Conservation (phyloP, 257 asterid species). For the Mentha longifolia region DNA sequence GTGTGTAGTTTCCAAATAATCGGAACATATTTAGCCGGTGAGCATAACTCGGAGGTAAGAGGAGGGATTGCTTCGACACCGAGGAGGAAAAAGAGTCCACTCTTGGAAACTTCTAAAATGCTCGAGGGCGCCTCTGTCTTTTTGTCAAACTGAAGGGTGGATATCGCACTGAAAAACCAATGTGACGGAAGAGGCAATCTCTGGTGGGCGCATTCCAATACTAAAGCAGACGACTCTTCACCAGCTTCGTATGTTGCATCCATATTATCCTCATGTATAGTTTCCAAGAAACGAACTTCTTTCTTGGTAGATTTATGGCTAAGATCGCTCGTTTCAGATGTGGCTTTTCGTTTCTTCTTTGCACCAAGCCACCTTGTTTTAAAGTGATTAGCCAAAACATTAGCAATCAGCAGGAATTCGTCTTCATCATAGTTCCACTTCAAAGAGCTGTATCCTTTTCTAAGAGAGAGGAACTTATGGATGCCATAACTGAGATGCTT, state of each 20-base stretch:
- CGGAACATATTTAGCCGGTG: conserved; percentile 56
- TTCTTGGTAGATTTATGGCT: conserved; percentile 42
- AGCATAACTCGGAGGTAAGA: conserved; percentile 37
- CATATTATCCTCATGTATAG: conserved; percentile 66
- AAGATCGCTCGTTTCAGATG: conserved; percentile 32
- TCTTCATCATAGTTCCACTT: conserved; percentile 69
- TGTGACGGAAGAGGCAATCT: conserved; percentile 85
- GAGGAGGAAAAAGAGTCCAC: conserved; percentile 85
- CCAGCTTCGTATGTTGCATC: conserved; percentile 36
- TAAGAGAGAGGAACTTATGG: conserved; percentile 45
- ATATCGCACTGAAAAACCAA: conserved; percentile 94
- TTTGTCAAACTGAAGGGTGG: conserved; percentile 46
- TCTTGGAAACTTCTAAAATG: conserved; percentile 61
- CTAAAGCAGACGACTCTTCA: conserved; percentile 52
- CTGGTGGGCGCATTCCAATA: conserved; percentile 82
- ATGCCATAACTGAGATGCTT: conserved; percentile 62
- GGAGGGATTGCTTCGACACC: conserved; percentile 70
- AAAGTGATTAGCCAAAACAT: conserved; percentile 71
- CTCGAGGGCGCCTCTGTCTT: conserved; percentile 40
- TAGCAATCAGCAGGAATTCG: conserved; percentile 59
- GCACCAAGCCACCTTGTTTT: conserved; percentile 72
- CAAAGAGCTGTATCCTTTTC: conserved; percentile 45
- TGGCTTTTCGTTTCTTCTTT: conserved; percentile 54
- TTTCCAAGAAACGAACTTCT: conserved; percentile 51
- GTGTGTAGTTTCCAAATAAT: conserved; percentile 92